Conservation (phyloP, 768 basidiomycete species). For the Tulasnella calospora region DNA sequence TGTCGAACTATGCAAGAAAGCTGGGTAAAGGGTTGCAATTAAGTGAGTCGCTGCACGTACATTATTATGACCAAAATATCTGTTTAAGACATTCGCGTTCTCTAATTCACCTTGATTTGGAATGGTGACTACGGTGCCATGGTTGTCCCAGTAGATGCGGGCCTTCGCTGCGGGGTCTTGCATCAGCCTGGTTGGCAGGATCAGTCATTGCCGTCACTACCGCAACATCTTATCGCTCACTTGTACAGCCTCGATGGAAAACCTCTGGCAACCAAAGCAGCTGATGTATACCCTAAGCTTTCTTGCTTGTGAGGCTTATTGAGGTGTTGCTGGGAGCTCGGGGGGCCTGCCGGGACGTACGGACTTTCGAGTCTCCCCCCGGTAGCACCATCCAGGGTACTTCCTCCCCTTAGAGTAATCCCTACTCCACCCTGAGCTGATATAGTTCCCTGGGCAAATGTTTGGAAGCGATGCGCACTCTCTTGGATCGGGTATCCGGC, state of each 20-base stretch:
- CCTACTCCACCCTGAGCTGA: not conserved
- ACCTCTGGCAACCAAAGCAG: constrained; percentile 54
- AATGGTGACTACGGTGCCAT: not conserved
- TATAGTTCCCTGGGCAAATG: not conserved
- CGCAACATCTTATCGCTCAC: constrained; percentile 25
- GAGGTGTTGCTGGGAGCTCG: not conserved
- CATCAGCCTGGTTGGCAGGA: not conserved
- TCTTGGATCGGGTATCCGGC: not conserved
- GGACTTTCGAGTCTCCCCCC: not conserved
- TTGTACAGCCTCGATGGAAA: constrained; percentile 80
- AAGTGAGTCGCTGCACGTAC: not conserved
- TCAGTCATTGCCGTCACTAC: not conserved
- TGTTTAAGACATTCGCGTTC: not conserved
- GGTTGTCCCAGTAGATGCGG: not conserved
- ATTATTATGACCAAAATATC: not conserved
- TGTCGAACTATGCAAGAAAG: not conserved
- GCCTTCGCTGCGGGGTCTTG: not conserved
- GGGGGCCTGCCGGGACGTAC: too few relatives aligned
- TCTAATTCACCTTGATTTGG: not conserved
- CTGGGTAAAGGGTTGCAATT: not conserved
- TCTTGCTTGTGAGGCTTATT: not conserved
- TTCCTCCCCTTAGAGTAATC: not conserved
- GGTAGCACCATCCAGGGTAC: not conserved
- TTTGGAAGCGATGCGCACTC: not conserved
- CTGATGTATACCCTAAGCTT: not conserved